Base-by-base conservation (phyloP, 352 stramenopile genomes). In the Globisporangium splendens region DNA sequence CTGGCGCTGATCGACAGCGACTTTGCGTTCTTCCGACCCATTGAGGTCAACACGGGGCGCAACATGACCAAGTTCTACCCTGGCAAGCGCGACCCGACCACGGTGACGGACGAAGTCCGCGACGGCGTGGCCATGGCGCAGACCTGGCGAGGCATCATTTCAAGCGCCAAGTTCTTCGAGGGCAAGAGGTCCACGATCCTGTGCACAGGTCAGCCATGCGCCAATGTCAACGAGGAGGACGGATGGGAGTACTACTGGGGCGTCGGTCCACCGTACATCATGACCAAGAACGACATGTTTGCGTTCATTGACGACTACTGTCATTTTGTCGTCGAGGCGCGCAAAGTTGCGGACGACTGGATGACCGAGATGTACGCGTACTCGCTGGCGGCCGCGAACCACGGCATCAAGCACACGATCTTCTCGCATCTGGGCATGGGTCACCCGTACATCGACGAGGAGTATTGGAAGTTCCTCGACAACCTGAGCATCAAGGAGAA, bases 311-410 rank as follows among this genome's bases (percentile, higher is more conserved):
- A 75, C 47, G 65, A 70, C 61, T 75, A 75, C 39, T 64, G 57
- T 20, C 20, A 56, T n/a, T 65, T 69, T 20, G 46, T 56, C 3
- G 53, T 75, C 5, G n/a, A 46, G 8, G 56, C 54, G 3, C 63
- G 67, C 11, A 62, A 66, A 24, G 22, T 72, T 20, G 11, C 59
- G 33, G 20, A 39, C n/a, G 24, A 46, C 38, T 74, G 67, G 63
- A 74, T 71, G 67, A 44, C 57, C 31, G 67, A 74, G 47, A 74
- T 74, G 67, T 69, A 69, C 46, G 67, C 42, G 5, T 74, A 71
- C 46, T 39, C 53, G 7, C 35, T 68, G 3, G 67, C 67, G 0
- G 67, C 63, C 0, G 67, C 59, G 46, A 71, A 70, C 49, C 59
- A 71, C 47, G 33, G 48, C 33, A 71, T 74, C 52, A 65, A 71